Evolutionary conservation across 2,329 filamentous ascomycete species (phyloP).

Genomic region (Aquanectria penicillioides): DNA sequence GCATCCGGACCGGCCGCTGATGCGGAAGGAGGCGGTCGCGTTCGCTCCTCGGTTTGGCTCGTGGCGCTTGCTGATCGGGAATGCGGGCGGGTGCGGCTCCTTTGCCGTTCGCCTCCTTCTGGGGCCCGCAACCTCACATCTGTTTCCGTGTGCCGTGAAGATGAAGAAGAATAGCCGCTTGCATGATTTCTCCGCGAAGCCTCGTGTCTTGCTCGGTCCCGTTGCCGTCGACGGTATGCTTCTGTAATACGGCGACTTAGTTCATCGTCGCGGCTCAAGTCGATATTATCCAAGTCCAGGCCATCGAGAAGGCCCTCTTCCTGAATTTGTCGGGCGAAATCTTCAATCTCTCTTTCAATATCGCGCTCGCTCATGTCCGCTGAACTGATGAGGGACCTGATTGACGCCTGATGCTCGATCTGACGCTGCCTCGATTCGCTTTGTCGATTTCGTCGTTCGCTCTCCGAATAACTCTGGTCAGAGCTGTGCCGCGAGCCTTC

Average conservation of each 20-base stretch:
- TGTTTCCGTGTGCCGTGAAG: constrained; percentile 46
- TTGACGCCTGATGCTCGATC: constrained; percentile 88
- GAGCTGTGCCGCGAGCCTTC: constrained; percentile 40
- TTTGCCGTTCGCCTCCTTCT: constrained; percentile 37
- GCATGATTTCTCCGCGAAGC: constrained; percentile 55
- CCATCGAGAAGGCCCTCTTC: constrained; percentile 89
- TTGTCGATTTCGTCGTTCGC: constrained; percentile 47
- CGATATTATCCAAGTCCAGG: constrained; percentile 88
- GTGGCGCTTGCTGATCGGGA: constrained; percentile 59
- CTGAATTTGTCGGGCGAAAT: constrained; percentile 88
- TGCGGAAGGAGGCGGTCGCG: constrained; percentile 57
- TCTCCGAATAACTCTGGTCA: constrained; percentile 51
- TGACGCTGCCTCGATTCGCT: constrained; percentile 65
- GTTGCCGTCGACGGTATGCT: constrained; percentile 82
- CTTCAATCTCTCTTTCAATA: constrained; percentile 88
- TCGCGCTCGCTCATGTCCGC: constrained; percentile 81
- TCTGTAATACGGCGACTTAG: constrained; percentile 91
- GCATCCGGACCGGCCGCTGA: constrained; percentile 44
- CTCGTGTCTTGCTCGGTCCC: constrained; percentile 65
- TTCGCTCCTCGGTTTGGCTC: constrained; percentile 57
- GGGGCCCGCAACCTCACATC: constrained; percentile 44
- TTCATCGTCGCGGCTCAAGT: constrained; percentile 85
- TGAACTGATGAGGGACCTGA: constrained; percentile 84
- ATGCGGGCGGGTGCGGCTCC: constrained; percentile 52
- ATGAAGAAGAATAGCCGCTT: constrained; percentile 47